phyloP scores from a whole-genome alignment of 345 rosid species.

The Eucalyptus melliodora region DNA sequence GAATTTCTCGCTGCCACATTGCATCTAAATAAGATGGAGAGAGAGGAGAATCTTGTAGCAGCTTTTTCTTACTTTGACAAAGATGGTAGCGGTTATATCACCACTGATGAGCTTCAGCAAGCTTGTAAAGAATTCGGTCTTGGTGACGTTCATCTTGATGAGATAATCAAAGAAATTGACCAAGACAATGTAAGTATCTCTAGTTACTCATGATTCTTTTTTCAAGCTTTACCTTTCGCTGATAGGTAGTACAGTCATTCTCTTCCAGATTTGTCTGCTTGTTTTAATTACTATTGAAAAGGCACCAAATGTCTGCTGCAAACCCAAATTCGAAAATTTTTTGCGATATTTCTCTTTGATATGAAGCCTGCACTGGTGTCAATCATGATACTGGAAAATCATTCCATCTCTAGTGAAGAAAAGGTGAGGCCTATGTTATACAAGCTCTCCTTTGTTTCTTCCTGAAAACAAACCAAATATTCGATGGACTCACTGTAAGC shows the following conservation, averaged over 20 bases:
- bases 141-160: conserved; percentile 68
- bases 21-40: conserved; percentile 85
- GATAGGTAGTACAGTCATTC: neutral
- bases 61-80: conserved; percentile 88
- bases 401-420: neutral
- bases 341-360: neutral
- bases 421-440: neutral
- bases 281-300: neutral
- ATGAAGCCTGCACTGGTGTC: neutral
- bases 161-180: conserved; percentile 79
- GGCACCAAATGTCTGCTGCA: neutral
- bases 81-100: conserved; percentile 89
- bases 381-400: neutral
- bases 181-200: conserved; percentile 69
- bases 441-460: neutral
- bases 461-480: neutral
- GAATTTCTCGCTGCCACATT: conserved; percentile 93
- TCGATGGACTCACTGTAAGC: neutral
- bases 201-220: neutral
- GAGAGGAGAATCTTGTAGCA: conserved; percentile 78
- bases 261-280: neutral
- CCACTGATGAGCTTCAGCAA: conserved; percentile 86
- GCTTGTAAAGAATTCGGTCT: conserved; percentile 94
- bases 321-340: neutral
- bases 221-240: neutral